Evolutionary conservation across 176 grass and related monocot species (phyloP), one percentile per base, ranked within the genome.

Genomic region (Zoysia japonica): DNA sequence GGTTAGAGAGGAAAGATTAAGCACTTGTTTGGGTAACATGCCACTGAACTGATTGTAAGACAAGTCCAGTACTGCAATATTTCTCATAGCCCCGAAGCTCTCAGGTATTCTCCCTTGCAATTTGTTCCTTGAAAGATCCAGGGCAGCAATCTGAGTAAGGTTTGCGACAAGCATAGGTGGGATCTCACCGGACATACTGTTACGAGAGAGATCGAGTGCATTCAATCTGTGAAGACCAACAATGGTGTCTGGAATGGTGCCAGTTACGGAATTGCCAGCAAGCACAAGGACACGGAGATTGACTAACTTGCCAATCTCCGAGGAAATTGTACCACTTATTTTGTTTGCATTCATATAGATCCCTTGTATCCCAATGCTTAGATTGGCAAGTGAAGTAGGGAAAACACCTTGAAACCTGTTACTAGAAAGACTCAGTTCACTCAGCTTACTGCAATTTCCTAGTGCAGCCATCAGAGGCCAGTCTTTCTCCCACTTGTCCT

Each of bases 21-120:
- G 5, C 19, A 67, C 46, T 5, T 78, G 62, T 28, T 42, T 78
- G 6, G 76, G 76, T 67, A 78, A 42, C 76, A 78, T 20, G 62
- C 76, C 47, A 19, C 37, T 78, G 38, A 78, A 78, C 6, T 67
- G 48, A 78, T 78, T 78, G 47, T 78, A 78, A 53, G 76, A 78
- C 16, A 78, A 67, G 76, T 78, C 76, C 10, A 67, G 47, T 16
- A 53, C 8, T 53, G 10, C 47, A 52, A 78, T 78, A 43, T 53
- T 78, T 49, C 35, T 67, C 62, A 78, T 67, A 13, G 2, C 38
- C 11, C 36, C 62, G 53, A 78, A 66, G 47, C 37, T 78, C 47
- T 67, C 36, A 67, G 76, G 62, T 78, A 78, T 78, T 36, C 76
- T 78, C 53, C 76, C 76, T 53, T 78, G 15, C 10, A 78, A 13